Evolutionary conservation across 805 yeast genomes (phyloP), one percentile per base, ranked within the genome.

Genomic region (Kodamaea neixiangensis): DNA sequence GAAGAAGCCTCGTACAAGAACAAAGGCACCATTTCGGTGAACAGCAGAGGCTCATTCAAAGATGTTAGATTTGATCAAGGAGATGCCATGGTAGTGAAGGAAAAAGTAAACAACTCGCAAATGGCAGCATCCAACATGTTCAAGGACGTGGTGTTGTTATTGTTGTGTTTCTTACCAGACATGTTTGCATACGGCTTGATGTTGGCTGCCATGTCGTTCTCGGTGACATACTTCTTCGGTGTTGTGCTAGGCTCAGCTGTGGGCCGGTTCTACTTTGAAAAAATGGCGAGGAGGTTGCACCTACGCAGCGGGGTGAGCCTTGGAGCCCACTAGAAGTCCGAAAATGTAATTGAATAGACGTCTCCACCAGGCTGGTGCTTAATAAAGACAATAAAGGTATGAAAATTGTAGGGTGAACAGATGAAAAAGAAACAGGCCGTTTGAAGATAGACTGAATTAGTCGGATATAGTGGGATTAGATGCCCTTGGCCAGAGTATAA

Each of bases 191-290:
- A 83, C 62, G 85, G 85, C 33, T 67, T 87, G 59, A 87, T 87
- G 96, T 76, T 87, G 69, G 91, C 83, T 13, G 86, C 87, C 5
- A 87, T 87, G 96, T 75, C 86, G 38, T 87, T 75, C 62, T 78
- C 86, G 7, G 57, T 86, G 43, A 68, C 82, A 0, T 87, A 87
- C 57, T 85, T 87, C 65, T 87, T 87, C 67, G 93, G 89, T 1
- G 83, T 86, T 25, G 80, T 85, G 14, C 58, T 83, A 14, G 96
- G 96, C 9, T 69, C 86, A 52, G 78, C 91, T 0, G 69, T 86
- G 50, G 89, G 89, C 34, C 88, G 87, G 59, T 81, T 87, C 41
- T 78, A 81, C 58, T 86, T 85, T 67, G 85, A 85, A 21, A 48
- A 48, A 40, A 18, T 47, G 49, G 40, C 49, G 22, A 40, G 45